Conservation (phyloP, 2,329 filamentous ascomycete species). For the Calonectria pseudoturangicola region DNA sequence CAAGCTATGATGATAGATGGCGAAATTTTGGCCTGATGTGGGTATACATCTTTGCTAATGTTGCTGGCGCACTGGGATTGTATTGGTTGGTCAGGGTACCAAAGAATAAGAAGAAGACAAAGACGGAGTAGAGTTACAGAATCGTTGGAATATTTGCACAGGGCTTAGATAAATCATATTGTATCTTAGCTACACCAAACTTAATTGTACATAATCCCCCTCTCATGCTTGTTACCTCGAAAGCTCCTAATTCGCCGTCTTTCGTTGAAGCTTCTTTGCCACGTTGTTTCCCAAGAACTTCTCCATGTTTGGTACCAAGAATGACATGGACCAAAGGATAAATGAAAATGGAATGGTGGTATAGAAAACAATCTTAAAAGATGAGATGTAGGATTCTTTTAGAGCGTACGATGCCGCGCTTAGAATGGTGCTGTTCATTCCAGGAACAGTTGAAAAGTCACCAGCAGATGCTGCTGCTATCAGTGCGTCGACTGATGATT, state of each 20-base stretch:
- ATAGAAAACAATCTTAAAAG: constrained; percentile 66
- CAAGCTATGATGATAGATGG: constrained; percentile 77
- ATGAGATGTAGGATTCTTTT: constrained; percentile 62
- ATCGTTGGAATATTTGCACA: background rate
- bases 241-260: background rate
- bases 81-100: constrained; percentile 74
- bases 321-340: constrained; percentile 59
- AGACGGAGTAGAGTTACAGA: constrained; percentile 28
- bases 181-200: background rate
- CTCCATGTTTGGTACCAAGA: constrained; percentile 66
- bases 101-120: constrained; percentile 59
- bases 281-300: constrained; percentile 66
- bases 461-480: constrained; percentile 57
- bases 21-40: constrained; percentile 80
- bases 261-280: constrained; percentile 63
- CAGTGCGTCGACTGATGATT: constrained; percentile 56
- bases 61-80: constrained; percentile 71
- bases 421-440: constrained; percentile 58
- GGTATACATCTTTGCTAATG: constrained; percentile 76
- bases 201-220: constrained; percentile 4
- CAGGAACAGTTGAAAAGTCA: constrained; percentile 57
- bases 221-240: background rate
- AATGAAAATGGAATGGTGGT: constrained; percentile 63
- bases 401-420: constrained; percentile 57
- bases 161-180: background rate